These are phyloP conservation scores for Trichodelitschia bisporula DNA, from an alignment of 495 filamentous ascomycete species.

Conservation along the genomic window DNA sequence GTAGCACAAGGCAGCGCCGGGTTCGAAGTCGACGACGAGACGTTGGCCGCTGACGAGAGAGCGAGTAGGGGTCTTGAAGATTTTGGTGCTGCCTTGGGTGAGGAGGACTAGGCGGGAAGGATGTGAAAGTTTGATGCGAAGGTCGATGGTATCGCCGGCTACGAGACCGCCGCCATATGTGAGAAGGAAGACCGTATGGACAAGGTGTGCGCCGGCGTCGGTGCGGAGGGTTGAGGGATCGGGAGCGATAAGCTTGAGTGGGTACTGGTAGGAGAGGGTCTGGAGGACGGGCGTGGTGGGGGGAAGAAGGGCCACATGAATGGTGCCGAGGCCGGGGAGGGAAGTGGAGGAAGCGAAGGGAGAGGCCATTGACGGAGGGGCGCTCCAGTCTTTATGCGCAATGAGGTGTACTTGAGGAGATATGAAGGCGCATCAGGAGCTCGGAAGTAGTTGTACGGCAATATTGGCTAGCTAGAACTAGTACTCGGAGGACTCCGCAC, in stretches of 20 bases:
- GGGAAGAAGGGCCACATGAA: constrained; percentile 48
- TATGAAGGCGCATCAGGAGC: no score
- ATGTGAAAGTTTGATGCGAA: constrained; percentile 37
- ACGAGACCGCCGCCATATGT: constrained; percentile 91
- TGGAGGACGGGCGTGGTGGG: constrained; percentile 46
- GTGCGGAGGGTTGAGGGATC: constrained; percentile 19
- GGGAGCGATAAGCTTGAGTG: constrained; percentile 71
- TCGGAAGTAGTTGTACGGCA: background rate
- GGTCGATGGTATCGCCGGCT: constrained; percentile 54
- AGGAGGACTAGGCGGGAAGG: constrained; percentile 53
- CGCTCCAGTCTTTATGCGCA: no score
- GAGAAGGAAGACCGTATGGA: constrained; percentile 56
- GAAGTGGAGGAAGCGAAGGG: constrained; percentile 39
- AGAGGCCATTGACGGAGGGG: no score
- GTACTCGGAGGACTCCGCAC: no score
- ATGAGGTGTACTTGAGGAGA: no score
- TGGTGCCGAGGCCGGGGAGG: constrained; percentile 48
- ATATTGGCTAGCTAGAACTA: no score
- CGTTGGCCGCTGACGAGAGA: constrained; percentile 35
- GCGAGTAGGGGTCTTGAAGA: constrained; percentile 47
- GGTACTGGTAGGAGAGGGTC: constrained; percentile 69
- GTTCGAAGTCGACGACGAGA: constrained; percentile 33
- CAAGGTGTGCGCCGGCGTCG: constrained; percentile 16
- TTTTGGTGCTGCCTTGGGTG: constrained; percentile 88
- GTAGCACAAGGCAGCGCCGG: constrained; percentile 49